Evolutionary conservation across 805 yeast species (phyloP), one percentile per base, ranked within the genome.

Genomic region (Metschnikowia kofuensis): DNA sequence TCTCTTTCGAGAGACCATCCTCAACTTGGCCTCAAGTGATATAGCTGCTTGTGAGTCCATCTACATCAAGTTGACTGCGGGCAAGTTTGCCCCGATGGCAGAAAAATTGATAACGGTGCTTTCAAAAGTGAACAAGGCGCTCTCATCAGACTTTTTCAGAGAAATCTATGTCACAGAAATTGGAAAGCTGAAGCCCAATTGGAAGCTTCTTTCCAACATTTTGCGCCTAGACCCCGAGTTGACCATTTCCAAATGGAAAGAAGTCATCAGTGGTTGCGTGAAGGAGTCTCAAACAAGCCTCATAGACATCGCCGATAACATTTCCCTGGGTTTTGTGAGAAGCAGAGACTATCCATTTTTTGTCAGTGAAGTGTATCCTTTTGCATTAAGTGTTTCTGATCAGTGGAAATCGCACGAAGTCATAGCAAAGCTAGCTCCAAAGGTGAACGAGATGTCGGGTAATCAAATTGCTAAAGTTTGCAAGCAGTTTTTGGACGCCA

Each of bases 301-400:
- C 10, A 46, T 44, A 8, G 47, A 42, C 1, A 54, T 70, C 1
- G 65, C 65, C 5, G 51, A 46, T n/a, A 66, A 67, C 40, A 45
- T 80, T n/a, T 62, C 78, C 1, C 65, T 69, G 13, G 77, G 84
- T 21, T 79, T 74, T 59, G 67, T 73, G 10, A 77, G 71, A 55
- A 83, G 83, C 4, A 79, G 91, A 70, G 89, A 84, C 47, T 66
- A 80, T 28, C 64, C 64, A 3, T 59, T 66, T 4, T 85, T 85
- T 53, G 68, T 80, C 43, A 61, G 67, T 7, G 53, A 53, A 1
- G 63, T 73, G 11, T 83, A 85, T 82, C 63, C 67, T 13, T 42
- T 45, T 15, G 68, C 60, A 7, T 54, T 67, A 12, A 35, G 52
- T 10, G 48, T 42, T 2, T 50, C 59, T 30, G 8, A 16, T 10